Conservation (phyloP, 2,329 filamentous ascomycete species). For the Arachnopeziza araneosa region DNA sequence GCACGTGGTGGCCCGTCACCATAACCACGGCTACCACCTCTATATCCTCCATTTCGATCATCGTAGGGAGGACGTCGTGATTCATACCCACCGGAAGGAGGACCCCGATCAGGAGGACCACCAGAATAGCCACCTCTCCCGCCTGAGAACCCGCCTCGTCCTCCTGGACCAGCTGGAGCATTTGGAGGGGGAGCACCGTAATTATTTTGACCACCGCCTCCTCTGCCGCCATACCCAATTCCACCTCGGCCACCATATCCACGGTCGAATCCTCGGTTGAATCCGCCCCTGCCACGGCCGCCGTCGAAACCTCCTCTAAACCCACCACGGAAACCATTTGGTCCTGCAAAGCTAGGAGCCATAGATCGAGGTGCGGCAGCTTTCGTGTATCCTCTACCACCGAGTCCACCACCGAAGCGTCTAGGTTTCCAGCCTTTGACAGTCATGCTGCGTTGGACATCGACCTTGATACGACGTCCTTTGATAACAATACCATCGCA, state of each 20-base stretch:
- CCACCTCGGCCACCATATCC: slow-evolving; percentile 25
- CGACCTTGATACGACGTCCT: slow-evolving; percentile 85
- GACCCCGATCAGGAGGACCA: slow-evolving; percentile 31
- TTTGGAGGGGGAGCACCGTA: slow-evolving; percentile 49
- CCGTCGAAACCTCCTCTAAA: slow-evolving; percentile 34
- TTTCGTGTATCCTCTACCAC: slow-evolving; percentile 90
- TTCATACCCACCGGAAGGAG: slow-evolving; percentile 45
- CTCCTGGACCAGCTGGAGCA: slow-evolving; percentile 57
- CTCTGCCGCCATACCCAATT: slow-evolving; percentile 20
- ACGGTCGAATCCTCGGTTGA: slow-evolving; percentile 29
- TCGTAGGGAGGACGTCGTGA: slow-evolving; percentile 53
- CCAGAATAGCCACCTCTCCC: slow-evolving; percentile 27
- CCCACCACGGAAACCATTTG: slow-evolving; percentile 42
- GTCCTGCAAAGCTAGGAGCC: slow-evolving; percentile 51
- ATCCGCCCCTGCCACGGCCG: slow-evolving; percentile 46
- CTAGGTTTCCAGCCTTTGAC: slow-evolving; percentile 91
- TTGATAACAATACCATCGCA: slow-evolving; percentile 89
- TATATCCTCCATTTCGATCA: slow-evolving; percentile 47
- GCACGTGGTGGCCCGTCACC: slow-evolving; percentile 27
- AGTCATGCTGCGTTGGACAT: slow-evolving; percentile 92
- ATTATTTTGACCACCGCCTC: slow-evolving; percentile 36
- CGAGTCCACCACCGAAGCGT: slow-evolving; percentile 85
- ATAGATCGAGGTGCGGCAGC: slow-evolving; percentile 65
- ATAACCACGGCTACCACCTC: slow-evolving; percentile 36
- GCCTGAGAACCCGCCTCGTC: slow-evolving; percentile 38